Evolutionary conservation across 2,329 filamentous ascomycete species (phyloP).

Genomic region (Fusarium agapanthi): DNA sequence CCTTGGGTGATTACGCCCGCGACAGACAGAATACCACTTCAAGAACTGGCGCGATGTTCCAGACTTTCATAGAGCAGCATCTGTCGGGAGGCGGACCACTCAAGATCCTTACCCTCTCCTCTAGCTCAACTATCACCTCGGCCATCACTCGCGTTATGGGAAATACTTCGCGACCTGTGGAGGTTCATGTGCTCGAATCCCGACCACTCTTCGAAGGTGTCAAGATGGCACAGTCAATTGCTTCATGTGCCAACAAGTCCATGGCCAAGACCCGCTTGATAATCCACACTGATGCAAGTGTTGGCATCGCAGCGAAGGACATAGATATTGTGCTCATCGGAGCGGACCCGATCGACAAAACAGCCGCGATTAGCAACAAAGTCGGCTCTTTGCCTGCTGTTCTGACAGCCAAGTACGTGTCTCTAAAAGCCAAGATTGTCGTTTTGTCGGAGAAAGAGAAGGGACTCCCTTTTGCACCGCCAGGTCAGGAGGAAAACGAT

Average conservation of each 20-base stretch:
- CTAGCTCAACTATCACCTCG: constrained; percentile 67
- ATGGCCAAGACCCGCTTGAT: constrained; percentile 49
- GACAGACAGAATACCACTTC: constrained; percentile 39
- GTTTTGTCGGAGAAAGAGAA: constrained; percentile 70
- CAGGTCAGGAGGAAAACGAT: constrained; percentile 59
- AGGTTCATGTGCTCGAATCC: constrained; percentile 72
- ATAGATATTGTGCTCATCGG: constrained; percentile 69
- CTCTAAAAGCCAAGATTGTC: constrained; percentile 57
- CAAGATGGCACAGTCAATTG: constrained; percentile 60
- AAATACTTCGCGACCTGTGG: constrained; percentile 50
- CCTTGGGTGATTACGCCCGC: constrained; percentile 23
- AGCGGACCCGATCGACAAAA: constrained; percentile 67
- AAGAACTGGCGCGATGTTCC: constrained; percentile 49
- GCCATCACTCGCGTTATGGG: constrained; percentile 55
- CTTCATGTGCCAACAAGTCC: constrained; percentile 48
- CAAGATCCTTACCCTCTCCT: constrained; percentile 67
- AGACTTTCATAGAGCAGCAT: constrained; percentile 44
- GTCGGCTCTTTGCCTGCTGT: constrained; percentile 69
- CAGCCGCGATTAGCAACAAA: constrained; percentile 72
- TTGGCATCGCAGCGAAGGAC: constrained; percentile 60
- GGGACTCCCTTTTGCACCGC: constrained; percentile 56
- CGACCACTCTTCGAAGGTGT: constrained; percentile 73
- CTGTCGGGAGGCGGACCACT: constrained; percentile 43
- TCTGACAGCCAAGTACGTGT: constrained; percentile 61
- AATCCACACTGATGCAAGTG: constrained; percentile 68